Evolutionary conservation across 257 asterid genomes (phyloP).

Genomic region (Capsicum baccatum): DNA sequence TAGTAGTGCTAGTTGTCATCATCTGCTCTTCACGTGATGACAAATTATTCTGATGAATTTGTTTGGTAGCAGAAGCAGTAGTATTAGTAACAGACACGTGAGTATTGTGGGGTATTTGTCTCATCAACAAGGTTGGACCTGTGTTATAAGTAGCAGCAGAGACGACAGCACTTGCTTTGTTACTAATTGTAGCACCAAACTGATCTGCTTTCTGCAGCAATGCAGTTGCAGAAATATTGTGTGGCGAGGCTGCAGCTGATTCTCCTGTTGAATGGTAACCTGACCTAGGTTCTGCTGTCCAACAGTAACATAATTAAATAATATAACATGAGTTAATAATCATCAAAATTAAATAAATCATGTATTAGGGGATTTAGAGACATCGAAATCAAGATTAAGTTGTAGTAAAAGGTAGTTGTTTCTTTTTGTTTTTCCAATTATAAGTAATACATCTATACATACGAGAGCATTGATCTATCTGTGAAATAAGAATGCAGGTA

Average conservation of each 20-base stretch:
- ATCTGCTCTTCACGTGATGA: constrained; percentile 68
- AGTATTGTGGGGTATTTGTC: constrained; percentile 52
- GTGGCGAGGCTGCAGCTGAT: constrained; percentile 48
- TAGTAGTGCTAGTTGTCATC: constrained; percentile 33
- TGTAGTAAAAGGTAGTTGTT: too few relatives aligned
- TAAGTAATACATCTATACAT: too few relatives aligned
- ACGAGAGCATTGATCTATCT: too few relatives aligned
- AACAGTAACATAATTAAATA: not conserved
- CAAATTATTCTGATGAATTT: constrained; percentile 64
- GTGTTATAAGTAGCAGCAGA: not conserved
- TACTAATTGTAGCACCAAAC: constrained; percentile 62
- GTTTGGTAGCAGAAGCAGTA: constrained; percentile 32
- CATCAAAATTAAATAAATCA: too few relatives aligned
- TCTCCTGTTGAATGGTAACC: constrained; percentile 28
- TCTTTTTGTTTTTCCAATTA: too few relatives aligned
- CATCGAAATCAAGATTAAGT: too few relatives aligned
- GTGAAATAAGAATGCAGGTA: too few relatives aligned
- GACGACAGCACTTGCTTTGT: constrained; percentile 28
- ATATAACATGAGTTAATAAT: too few relatives aligned
- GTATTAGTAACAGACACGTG: constrained; percentile 64
- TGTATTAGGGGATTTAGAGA: too few relatives aligned
- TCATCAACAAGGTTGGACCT: constrained; percentile 38
- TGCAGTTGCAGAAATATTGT: constrained; percentile 78
- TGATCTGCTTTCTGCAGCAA: constrained; percentile 85
- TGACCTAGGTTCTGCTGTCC: not conserved